A percentile compares a stretch with the other conserved stretches of the same genome.
These are phyloP conservation scores for Daldinia loculata DNA, from an alignment of 495 filamentous ascomycete species.

Conservation along the genomic window DNA sequence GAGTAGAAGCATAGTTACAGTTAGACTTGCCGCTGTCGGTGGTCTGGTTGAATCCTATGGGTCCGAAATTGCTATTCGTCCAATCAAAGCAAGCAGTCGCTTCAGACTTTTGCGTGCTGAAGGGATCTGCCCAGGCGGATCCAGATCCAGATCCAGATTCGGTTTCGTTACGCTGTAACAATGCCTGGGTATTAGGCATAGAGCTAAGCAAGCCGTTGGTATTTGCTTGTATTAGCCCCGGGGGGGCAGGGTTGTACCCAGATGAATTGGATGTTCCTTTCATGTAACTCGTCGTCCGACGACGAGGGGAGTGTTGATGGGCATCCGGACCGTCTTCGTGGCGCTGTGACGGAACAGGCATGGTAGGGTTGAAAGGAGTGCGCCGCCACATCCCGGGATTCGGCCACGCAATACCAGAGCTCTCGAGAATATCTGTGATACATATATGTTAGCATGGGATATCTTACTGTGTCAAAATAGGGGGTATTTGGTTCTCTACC, in stretches of 20 bases:
- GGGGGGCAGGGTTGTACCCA: slow-evolving; percentile 14
- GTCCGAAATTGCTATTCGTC: slow-evolving; percentile 41
- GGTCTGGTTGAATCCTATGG: slow-evolving; percentile 31
- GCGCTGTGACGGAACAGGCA: slow-evolving; percentile 53
- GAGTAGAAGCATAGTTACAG: slow-evolving; percentile 31
- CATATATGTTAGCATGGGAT: slow-evolving; percentile 24
- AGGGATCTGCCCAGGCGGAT: slow-evolving; percentile 48
- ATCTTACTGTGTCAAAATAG: slow-evolving; percentile 25
- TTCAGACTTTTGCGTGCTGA: slow-evolving; percentile 45
- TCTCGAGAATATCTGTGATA: slow-evolving; percentile 71
- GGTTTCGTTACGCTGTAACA: slow-evolving; percentile 36
- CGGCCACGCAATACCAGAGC: slow-evolving; percentile 82
- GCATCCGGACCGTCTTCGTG: slow-evolving; percentile 52
- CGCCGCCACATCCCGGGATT: slow-evolving; percentile 77
- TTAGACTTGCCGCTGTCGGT: slow-evolving; percentile 34
- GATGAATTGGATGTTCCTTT: slow-evolving; percentile 30
- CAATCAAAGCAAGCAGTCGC: slow-evolving; percentile 50
- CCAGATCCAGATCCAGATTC: slow-evolving; percentile 33
- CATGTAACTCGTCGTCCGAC: slow-evolving; percentile 39
- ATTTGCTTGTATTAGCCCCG: slow-evolving; percentile 34
- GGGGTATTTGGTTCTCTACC: slow-evolving; percentile 57
- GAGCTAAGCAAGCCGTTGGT: slow-evolving; percentile 35
- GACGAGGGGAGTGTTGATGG: slow-evolving; percentile 56
- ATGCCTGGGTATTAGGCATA: slow-evolving; percentile 36
- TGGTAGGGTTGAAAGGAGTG: slow-evolving; percentile 46